Evolutionary conservation across 1,139 yeast genomes (phyloP).

Genomic region (Debaryomycetaceae sp.): DNA sequence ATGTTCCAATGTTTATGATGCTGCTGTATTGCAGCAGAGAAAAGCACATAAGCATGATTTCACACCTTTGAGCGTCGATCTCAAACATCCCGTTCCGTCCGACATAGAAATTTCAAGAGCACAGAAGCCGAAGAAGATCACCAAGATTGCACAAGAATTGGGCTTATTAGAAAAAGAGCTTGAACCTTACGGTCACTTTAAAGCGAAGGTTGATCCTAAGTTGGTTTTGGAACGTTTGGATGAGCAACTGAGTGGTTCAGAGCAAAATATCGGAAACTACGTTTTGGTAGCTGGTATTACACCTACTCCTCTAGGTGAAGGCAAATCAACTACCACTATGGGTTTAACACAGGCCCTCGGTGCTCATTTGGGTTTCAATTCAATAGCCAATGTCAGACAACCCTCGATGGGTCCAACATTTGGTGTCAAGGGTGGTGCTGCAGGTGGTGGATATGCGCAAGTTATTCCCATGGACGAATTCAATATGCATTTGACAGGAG

Average conservation of each 20-base stretch:
- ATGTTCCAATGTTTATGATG: constrained; percentile 61
- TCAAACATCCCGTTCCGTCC: constrained; percentile 64
- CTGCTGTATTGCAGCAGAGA: constrained; percentile 56
- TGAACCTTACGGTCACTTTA: constrained; percentile 70
- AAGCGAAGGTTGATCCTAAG: constrained; percentile 68
- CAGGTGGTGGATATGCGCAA: constrained; percentile 85
- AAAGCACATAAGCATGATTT: constrained; percentile 43
- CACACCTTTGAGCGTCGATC: constrained; percentile 48
- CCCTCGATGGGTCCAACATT: constrained; percentile 89
- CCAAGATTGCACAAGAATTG: constrained; percentile 59
- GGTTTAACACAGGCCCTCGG: constrained; percentile 79
- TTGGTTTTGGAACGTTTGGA: constrained; percentile 54
- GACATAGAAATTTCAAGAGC: constrained; percentile 73
- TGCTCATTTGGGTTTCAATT: constrained; percentile 64
- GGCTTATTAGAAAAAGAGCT: constrained; percentile 61
- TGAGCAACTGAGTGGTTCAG: constrained; percentile 48
- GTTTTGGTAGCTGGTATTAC: constrained; percentile 78
- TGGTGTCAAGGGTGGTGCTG: constrained; percentile 88
- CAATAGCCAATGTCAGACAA: constrained; percentile 79
- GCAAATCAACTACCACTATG: constrained; percentile 77
- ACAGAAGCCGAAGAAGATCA: constrained; percentile 66
- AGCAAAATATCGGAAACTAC: constrained; percentile 51
- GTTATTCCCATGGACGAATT: constrained; percentile 88
- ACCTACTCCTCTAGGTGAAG: constrained; percentile 82
- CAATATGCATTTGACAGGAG: constrained; percentile 83